These are phyloP conservation scores for Quillaja saponaria DNA, from an alignment of 306 rosid genomes.

Conservation along the genomic window DNA sequence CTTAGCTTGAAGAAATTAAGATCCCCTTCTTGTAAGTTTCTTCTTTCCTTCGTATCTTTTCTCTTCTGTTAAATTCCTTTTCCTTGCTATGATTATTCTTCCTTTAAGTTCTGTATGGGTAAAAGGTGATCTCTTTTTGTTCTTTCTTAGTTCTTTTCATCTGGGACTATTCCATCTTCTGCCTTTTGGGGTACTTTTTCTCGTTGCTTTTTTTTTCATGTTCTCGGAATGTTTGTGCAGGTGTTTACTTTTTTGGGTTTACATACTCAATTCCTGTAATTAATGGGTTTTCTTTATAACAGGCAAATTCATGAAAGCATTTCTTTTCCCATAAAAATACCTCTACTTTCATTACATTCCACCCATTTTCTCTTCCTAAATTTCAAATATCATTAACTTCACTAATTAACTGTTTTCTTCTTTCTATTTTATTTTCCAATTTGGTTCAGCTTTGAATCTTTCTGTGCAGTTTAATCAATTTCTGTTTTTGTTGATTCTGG, in stretches of 20 bases:
- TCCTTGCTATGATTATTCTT: slow-evolving; percentile 24
- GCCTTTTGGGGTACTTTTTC: slow-evolving; percentile 32
- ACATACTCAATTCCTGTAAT: slow-evolving; percentile 24
- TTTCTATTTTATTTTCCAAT: slow-evolving; percentile 7
- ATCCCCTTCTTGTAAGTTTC: slow-evolving; percentile 74
- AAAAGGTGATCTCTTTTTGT: slow-evolving; percentile 54
- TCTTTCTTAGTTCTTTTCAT: slow-evolving; percentile 26
- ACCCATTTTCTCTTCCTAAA: slow-evolving; percentile 10
- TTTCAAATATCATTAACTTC: slow-evolving; percentile 6
- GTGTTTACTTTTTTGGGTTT: slow-evolving; percentile 25
- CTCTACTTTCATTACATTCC: slow-evolving; percentile 1
- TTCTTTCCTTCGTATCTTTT: slow-evolving; percentile 16
- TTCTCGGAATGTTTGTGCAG: slow-evolving; percentile 24
- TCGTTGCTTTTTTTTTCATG: slow-evolving; percentile 16
- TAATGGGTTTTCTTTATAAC: slow-evolving; percentile 17
- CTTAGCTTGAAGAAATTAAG: slow-evolving; percentile 64
- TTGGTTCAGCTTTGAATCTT: slow-evolving; percentile 23
- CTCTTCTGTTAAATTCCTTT: slow-evolving; percentile 22
- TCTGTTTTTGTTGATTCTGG: not conserved
- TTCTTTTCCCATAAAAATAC: not conserved
- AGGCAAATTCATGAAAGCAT: slow-evolving; percentile 6
- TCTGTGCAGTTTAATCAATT: not conserved
- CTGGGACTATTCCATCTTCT: slow-evolving; percentile 34
- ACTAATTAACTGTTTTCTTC: slow-evolving; percentile 11
- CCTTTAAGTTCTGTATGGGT: slow-evolving; percentile 9